Evolutionary conservation across 1,284 basidiomycete species (phyloP).

Genomic region (Amylostereum areolatum): DNA sequence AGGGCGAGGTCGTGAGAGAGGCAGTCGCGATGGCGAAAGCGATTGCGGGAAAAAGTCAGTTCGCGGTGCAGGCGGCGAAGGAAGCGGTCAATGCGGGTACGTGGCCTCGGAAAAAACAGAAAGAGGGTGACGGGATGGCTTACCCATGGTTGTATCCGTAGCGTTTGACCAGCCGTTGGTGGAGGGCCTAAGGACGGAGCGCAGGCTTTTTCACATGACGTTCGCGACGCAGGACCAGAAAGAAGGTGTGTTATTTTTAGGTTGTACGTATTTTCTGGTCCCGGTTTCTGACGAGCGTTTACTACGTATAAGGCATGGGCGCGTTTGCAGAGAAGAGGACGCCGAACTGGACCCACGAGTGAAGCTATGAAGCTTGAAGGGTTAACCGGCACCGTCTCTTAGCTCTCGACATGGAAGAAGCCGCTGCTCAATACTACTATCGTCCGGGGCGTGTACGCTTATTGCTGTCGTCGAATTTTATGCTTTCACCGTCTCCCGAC

Average conservation of each 20-base stretch:
- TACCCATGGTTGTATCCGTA: constrained; percentile 19
- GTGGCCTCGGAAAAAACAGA: constrained; percentile 18
- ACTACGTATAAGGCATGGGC: constrained; percentile 63
- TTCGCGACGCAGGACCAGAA: constrained; percentile 99
- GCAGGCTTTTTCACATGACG: constrained; percentile 86
- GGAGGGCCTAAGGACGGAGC: constrained; percentile 86
- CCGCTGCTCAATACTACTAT: no score
- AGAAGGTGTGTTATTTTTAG: constrained; percentile 59
- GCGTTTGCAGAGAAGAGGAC: constrained; percentile 99
- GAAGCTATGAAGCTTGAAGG: constrained; percentile 4
- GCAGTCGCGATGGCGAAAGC: constrained; percentile 78
- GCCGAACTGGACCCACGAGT: constrained; percentile 68
- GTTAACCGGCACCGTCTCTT: no score
- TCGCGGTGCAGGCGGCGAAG: constrained; percentile 90
- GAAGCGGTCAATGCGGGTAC: constrained; percentile 90
- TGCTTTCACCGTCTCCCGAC: no score
- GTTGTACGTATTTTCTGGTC: not conserved
- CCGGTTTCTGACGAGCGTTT: constrained; percentile 4
- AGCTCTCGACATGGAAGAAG: no score
- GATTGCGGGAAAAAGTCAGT: constrained; percentile 81
- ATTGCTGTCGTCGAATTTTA: no score
- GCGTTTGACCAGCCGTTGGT: constrained; percentile 80
- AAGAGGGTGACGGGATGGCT: not conserved
- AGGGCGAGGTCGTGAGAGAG: constrained; percentile 81
- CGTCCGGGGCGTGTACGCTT: no score